Evolutionary conservation across 2,329 filamentous ascomycete species (phyloP).

Genomic region (Phoma sp.): DNA sequence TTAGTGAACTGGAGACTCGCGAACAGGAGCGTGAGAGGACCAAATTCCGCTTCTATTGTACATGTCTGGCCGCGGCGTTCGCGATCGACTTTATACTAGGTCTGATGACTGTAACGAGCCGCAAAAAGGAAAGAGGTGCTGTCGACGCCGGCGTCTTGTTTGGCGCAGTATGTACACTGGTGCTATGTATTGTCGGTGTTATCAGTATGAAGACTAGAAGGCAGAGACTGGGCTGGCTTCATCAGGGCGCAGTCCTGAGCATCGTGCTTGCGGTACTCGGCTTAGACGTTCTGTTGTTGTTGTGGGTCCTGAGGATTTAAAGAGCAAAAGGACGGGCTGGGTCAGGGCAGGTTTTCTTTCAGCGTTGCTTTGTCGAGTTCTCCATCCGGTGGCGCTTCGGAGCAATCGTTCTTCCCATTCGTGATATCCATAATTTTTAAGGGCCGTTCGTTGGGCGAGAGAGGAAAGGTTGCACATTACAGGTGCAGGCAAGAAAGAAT

Average conservation of each 20-base stretch:
- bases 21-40: slow-evolving; percentile 44
- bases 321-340: background rate
- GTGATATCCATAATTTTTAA: too few species aligned
- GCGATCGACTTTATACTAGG: slow-evolving; percentile 69
- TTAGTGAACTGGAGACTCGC: slow-evolving; percentile 37
- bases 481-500: too few species aligned
- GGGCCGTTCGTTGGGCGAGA: too few species aligned
- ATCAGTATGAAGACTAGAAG: slow-evolving; percentile 40
- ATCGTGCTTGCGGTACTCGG: slow-evolving; percentile 34
- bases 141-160: slow-evolving; percentile 76
- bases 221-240: slow-evolving; percentile 40
- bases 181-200: slow-evolving; percentile 38
- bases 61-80: slow-evolving; percentile 64
- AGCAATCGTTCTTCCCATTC: too few species aligned
- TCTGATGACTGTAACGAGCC: slow-evolving; percentile 70
- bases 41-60: slow-evolving; percentile 51
- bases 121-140: slow-evolving; percentile 70
- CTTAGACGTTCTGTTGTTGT: slow-evolving; percentile 37
- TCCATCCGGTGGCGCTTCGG: background rate
- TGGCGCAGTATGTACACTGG: slow-evolving; percentile 70
- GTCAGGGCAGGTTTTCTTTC: background rate
- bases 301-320: slow-evolving; percentile 37
- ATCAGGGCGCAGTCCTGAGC: slow-evolving; percentile 36
- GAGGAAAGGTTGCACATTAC: too few species aligned
- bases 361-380: slow-evolving; percentile 1